Evolutionary conservation across 1,284 basidiomycete genomes (phyloP), one percentile per base, ranked within the genome.

Genomic region (Sutorius eximius): DNA sequence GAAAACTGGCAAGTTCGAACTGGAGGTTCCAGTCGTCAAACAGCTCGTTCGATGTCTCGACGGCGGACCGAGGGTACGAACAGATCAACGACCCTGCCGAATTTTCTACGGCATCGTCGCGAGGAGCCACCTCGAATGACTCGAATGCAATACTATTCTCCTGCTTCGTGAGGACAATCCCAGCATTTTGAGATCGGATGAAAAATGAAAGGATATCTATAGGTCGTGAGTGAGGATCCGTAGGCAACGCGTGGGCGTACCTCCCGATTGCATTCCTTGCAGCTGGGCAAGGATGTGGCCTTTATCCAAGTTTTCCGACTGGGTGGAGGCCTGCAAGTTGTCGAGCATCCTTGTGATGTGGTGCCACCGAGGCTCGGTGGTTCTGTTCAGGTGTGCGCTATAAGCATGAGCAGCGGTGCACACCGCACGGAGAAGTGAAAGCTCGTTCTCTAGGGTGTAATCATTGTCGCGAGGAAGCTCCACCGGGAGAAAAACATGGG

Each of bases 141-240:
- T 76, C 74, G 38, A 74, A 71, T 1, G 62, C 53, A 4, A 66
- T 63, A 5, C 45, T 18, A 2, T 56, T 41, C 6, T 18, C 12
- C 7, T 37, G 42, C 41, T 61, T 70, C 13, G 71, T 64, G 29
- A 76, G 45, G 16, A 76, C 55, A 7, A 77, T 51, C 0, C 56
- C 74, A 0, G 64, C 74, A 50, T 77, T 77, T 37, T 76, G 75
- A 1, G 67, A 65, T 8, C 60, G 65, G 18, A 77, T 65, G 22
- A 63, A 55, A 38, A 73, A 61, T 2, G 58, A 58, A 3, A 73
- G 50, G 6, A 66, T 32, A 43, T 64, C 67, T 69, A 30, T 4
- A 27, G 0, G 20, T 6, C 2, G 15, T 63, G 15, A 63, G 38
- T 6, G 15, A 3, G 7, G 7, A 41, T 41, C 20, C 2, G 3